Conservation (phyloP, 441 rosid species). For the Flueggea neowawraea region DNA sequence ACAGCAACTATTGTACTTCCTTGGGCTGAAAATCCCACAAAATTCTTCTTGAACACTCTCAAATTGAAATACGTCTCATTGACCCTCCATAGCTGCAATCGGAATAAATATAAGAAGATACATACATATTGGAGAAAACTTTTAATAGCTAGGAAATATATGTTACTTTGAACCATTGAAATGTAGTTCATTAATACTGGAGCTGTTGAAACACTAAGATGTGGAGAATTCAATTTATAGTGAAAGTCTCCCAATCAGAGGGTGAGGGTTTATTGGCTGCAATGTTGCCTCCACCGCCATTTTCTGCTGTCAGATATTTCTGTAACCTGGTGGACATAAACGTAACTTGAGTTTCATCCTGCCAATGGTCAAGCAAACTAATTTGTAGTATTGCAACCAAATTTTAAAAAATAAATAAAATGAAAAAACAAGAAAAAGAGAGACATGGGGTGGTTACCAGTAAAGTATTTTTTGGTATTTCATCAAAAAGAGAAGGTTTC, state of each 20-base stretch:
- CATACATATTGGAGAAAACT: too few species aligned
- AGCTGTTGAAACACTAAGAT: too few species aligned
- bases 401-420: background rate
- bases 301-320: conserved; percentile 23
- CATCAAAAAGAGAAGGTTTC: conserved; percentile 27
- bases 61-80: conserved; percentile 29
- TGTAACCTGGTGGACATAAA: conserved; percentile 24
- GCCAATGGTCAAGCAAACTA: background rate
- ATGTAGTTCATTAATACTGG: too few species aligned
- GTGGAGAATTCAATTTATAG: background rate
- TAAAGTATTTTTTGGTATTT: conserved; percentile 33
- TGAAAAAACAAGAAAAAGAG: background rate
- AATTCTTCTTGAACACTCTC: conserved; percentile 28
- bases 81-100: conserved; percentile 36
- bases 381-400: background rate
- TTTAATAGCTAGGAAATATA: too few species aligned
- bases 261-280: conserved; percentile 25
- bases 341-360: conserved; percentile 36
- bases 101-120: too few species aligned
- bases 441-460: conserved; percentile 19
- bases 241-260: conserved; percentile 33
- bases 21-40: conserved; percentile 21
- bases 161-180: too few species aligned
- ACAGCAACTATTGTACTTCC: conserved; percentile 11
- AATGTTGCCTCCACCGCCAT: conserved; percentile 27